Percentiles rank a stretch among this genome's conserved stretches.
phyloP scores from a whole-genome alignment of 1,284 basidiomycete genomes.

The Rhodotorula sp. region DNA sequence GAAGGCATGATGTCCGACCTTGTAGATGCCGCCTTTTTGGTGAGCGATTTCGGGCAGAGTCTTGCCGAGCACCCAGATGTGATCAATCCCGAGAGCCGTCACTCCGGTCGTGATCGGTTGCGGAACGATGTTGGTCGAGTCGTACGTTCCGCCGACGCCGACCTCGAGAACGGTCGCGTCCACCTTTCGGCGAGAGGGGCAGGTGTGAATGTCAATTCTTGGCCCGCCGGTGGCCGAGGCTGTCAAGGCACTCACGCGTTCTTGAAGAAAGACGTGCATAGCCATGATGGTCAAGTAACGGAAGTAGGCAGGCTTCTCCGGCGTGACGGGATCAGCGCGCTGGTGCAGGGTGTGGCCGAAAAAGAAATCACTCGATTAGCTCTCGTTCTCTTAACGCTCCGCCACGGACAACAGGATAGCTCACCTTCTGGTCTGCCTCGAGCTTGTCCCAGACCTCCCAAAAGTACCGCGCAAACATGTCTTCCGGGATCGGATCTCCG shows the following conservation, averaged over 20 bases:
- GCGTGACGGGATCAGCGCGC: slow-evolving; percentile 5
- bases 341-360: no score
- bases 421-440: slow-evolving; percentile 63
- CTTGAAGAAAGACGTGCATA: slow-evolving; percentile 81
- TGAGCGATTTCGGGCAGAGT: slow-evolving; percentile 86
- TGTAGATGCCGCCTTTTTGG: slow-evolving; percentile 98
- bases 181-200: slow-evolving; percentile 52
- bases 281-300: slow-evolving; percentile 89
- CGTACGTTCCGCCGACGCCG: slow-evolving; percentile 90
- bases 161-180: slow-evolving; percentile 95
- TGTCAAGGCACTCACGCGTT: slow-evolving; percentile 56
- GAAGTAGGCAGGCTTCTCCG: slow-evolving; percentile 77
- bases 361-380: no score
- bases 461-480: slow-evolving; percentile 84
- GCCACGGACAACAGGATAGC: no score
- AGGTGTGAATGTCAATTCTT: not conserved
- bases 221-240: not conserved
- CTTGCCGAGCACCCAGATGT: slow-evolving; percentile 85
- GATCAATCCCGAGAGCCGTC: slow-evolving; percentile 88
- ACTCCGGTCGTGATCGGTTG: slow-evolving; percentile 85
- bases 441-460: slow-evolving; percentile 95
- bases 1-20: slow-evolving; percentile 55
- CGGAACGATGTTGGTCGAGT: slow-evolving; percentile 95
- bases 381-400: no score
- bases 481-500: slow-evolving; percentile 83